These are phyloP conservation scores for Ricinus communis DNA, from an alignment of 345 rosid genomes.

Conservation along the genomic window DNA sequence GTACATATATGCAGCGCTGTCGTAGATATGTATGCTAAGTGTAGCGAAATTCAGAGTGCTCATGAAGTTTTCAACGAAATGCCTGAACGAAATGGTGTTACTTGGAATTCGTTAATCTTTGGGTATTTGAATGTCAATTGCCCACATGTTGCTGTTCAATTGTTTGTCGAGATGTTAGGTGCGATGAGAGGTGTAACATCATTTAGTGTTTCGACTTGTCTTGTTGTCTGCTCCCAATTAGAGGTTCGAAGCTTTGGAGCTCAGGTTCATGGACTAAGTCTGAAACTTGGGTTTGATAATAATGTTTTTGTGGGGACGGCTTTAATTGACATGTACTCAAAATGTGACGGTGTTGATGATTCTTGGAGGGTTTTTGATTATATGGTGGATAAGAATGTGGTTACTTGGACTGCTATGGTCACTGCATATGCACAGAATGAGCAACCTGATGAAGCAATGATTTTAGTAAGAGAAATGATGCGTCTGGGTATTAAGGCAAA, in stretches of 20 bases:
- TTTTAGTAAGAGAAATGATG: constrained; percentile 31
- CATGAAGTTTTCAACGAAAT: constrained; percentile 31
- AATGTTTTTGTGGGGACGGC: constrained; percentile 38
- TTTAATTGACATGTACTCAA: constrained; percentile 36
- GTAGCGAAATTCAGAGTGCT: constrained; percentile 22
- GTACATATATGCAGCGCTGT: constrained; percentile 28
- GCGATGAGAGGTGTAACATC: constrained; percentile 16
- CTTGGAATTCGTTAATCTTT: constrained; percentile 40
- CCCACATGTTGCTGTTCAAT: constrained; percentile 14
- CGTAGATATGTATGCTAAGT: constrained; percentile 33
- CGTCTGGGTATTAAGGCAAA: constrained; percentile 21
- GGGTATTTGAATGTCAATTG: constrained; percentile 27
- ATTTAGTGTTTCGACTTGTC: constrained; percentile 16
- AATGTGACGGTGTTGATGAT: constrained; percentile 23
- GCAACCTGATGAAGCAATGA: constrained; percentile 33
- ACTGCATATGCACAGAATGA: constrained; percentile 26
- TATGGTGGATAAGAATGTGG: constrained; percentile 25
- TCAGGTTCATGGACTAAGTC: constrained; percentile 35
- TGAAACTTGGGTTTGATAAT: constrained; percentile 24
- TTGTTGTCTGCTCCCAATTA: constrained; percentile 35
- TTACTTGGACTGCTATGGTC: constrained; percentile 42
- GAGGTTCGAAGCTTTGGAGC: constrained; percentile 27
- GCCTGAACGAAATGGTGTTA: constrained; percentile 29
- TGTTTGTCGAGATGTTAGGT: constrained; percentile 27
- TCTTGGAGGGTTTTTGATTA: constrained; percentile 27